phyloP scores from a whole-genome alignment of 2,329 filamentous ascomycete species.

The Hymenoscyphus fructigenus region DNA sequence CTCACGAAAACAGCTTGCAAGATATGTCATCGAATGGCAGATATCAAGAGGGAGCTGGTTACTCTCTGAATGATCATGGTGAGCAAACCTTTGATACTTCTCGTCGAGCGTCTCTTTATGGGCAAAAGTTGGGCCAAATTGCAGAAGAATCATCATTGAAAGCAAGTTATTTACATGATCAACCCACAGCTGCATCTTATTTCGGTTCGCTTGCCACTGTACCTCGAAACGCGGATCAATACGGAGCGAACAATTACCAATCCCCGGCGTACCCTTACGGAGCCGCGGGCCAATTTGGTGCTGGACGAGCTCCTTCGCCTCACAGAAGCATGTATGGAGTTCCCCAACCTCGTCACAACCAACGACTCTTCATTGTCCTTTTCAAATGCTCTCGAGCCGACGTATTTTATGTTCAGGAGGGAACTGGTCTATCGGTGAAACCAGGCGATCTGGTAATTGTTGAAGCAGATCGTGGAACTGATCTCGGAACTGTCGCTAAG shows the following conservation, averaged over 20 bases:
- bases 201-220: conserved; percentile 33
- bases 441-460: conserved; percentile 94
- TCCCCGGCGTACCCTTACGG: conserved; percentile 28
- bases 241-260: conserved; percentile 26
- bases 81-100: conserved; percentile 26
- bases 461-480: conserved; percentile 93
- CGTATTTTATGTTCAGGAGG: conserved; percentile 95
- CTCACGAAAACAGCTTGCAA: conserved; percentile 34
- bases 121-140: conserved; percentile 19
- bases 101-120: conserved; percentile 20
- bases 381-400: conserved; percentile 97
- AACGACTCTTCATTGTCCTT: conserved; percentile 81
- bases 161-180: conserved; percentile 26
- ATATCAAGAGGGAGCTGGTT: conserved; percentile 33
- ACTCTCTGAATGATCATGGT: conserved; percentile 38
- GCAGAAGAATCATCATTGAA: conserved; percentile 19
- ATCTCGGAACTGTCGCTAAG: conserved; percentile 87
- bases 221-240: conserved; percentile 26
- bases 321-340: conserved; percentile 62
- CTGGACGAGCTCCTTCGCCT: conserved; percentile 54
- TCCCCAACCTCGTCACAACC: conserved; percentile 61
- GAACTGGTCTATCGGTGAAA: conserved; percentile 86
- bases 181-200: conserved; percentile 34
- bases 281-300: conserved; percentile 27
- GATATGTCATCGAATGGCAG: conserved; percentile 34